Base-by-base conservation (phyloP, 129 eudicot genomes). In the Silybum marianum region DNA sequence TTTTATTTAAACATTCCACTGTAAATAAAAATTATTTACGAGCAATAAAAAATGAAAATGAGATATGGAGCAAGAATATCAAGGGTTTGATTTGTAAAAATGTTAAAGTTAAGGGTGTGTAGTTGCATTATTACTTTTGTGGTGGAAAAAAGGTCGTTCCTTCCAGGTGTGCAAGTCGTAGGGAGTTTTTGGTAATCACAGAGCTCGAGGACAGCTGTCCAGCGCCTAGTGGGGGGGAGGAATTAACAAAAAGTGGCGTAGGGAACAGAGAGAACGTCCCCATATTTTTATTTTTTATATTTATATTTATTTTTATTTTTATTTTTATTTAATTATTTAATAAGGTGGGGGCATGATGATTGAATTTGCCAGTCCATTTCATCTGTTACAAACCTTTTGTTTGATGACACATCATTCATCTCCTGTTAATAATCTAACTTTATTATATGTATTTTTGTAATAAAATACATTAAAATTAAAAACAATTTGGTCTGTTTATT, bases 331-430 rank as follows among this genome's bases (percentile, higher is more conserved):
- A 46, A 40, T 38, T 46, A 6, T 42, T 21, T 7, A 6, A 73
- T 73, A 67, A 73, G 60, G 77, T 72, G 82, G 76, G 85, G 73
- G 81, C 74, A 75, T 74, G 63, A 86, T 81, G 72, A 83, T 85
- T 85, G 84, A 60, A 42, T 65, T 2, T 73, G 89, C 86, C 89
- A 82, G 84, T 69, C 60, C 89, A 86, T 86, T 82, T 78, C 60
- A 68, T 73, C 89, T 86, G 86, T 82, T 65, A 60, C 58, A 83
- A 74, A 39, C 67, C 80, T 81, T 68, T 72, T 58, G 66, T 58
- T 58, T n/a, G 9, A 80, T 72, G 78, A 72, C 63, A 28, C 26
- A 75, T 51, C 77, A 80, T 80, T 51, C 54, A 21, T 69, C 58
- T 19, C 75, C 76, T 28, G 51, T 32, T 69, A 60, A 69, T 44